Evolutionary conservation across 2,329 filamentous ascomycete species (phyloP), one percentile per base, ranked within the genome.

Genomic region (Cladosporium sp.): DNA sequence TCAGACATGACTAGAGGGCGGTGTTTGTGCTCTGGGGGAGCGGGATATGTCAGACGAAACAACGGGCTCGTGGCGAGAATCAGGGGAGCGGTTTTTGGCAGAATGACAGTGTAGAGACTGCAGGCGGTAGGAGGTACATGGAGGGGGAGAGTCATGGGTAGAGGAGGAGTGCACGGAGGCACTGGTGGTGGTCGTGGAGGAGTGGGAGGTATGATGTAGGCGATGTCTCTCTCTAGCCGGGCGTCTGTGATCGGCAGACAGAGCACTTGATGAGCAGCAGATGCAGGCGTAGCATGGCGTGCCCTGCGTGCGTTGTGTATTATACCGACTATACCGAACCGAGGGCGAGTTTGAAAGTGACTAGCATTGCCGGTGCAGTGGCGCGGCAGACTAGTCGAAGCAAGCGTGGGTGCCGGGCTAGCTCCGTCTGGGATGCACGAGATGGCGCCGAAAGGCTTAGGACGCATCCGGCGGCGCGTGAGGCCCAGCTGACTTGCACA

Each of bases 21-120:
- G 18, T 28, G 51, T 56, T 46, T 32, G 39, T 43, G 25, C n/a
- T 59, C 57, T 48, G n/a, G 58, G 58, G 58, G 56, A 58, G 21
- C 58, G 49, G 58, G 58, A 61, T n/a, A n/a, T n/a, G n/a, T n/a
- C n/a, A n/a, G 58, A 23, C 58, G 43, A 61, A 61, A 61, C 58
- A 21, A 34, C 58, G 43, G 58, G n/a, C 26, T 28, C 28, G 32
- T 26, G 18, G 58, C 26, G 18, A 30, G 58, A 28, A 46, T 48
- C 58, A 49, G 39, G 36, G 58, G 58, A 48, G 36, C 18, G 51
- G 51, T 54, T 32, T 14, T 54, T 28, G 39, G 39, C 39, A 46
- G 51, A 21, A 1, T 13, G 51, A 54, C 51, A 18, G 51, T 54
- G 26, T 32, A 23, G 58, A 25, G 26, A 61, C 30, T 51, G n/a